Base-by-base conservation (phyloP, 495 filamentous ascomycete species). In the Penicillium antarcticum region DNA sequence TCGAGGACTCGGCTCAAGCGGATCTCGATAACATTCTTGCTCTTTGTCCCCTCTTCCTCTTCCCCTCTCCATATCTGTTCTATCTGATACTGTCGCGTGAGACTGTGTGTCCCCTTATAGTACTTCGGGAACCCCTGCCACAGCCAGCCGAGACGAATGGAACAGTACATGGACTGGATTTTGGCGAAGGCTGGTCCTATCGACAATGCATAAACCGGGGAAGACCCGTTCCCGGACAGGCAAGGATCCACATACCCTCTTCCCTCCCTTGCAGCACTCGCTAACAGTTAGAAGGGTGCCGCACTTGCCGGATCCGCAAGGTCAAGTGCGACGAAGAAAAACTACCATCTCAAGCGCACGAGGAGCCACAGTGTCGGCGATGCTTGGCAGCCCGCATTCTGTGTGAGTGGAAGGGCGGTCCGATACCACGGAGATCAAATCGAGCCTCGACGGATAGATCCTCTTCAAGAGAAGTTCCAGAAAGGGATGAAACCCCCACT, bases 271-370 rank as follows among this genome's bases (percentile, higher is more conserved):
- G 33, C 45, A 42, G 3, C 16, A 17, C 35, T n/a, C 8, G 19
- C 24, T 50, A 45, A 50, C 36, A 38, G 24, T 16, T 32, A 21
- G 42, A 42, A 62, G 66, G 64, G 14, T 70, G 66, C 45, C 64
- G 64, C 21, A 69, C 70, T 33, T 73, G 70, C 57, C 56, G 63
- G 16, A 62, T 65, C 31, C 65, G 67, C 42, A 67, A 67, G 53
- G 60, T 67, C 14, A 69, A 67, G 59, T 73, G 64, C 33, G 69
- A 68, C 34, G 64, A 71, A 40, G 65, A 65, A 21, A 73, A 69
- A 47, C 39, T 63, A 2, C 18, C 10, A 3, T 48, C 57, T 9
- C 41, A 47, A 14, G 55, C 55, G n/a, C 54, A 61, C 10, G 51
- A 51, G n/a, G 65, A 69, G 48, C 61, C 68, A 34, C 65, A 70